phyloP scores from a whole-genome alignment of 805 yeast species.

The Lachancea thermotolerans region DNA sequence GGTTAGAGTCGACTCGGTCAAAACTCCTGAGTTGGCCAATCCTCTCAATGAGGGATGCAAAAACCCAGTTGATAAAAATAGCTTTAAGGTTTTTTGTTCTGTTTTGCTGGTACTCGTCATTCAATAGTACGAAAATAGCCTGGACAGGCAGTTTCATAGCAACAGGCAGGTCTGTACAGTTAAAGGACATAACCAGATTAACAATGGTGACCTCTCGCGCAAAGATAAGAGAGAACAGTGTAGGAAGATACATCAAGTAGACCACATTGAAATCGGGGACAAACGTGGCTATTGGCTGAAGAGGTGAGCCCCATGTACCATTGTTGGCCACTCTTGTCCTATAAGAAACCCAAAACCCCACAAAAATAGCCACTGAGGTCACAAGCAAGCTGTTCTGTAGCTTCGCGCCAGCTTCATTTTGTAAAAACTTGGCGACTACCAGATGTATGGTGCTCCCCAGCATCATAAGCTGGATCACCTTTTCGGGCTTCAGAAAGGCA shows the following conservation, averaged over 20 bases:
- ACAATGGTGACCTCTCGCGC: constrained; percentile 20
- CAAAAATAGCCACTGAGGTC: constrained; percentile 18
- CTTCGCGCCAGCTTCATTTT: constrained; percentile 13
- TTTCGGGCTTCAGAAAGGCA: constrained; percentile 17
- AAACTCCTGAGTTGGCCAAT: constrained; percentile 34
- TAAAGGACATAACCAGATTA: constrained; percentile 30
- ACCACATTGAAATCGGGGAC: constrained; percentile 32
- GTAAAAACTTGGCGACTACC: constrained; percentile 13
- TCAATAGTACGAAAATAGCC: constrained; percentile 18
- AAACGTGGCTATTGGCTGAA: background rate
- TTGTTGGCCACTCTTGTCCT: constrained; percentile 3
- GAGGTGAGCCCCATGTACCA: constrained; percentile 1
- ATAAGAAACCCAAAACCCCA: constrained; percentile 16
- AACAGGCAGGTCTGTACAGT: constrained; percentile 22
- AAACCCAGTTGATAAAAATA: constrained; percentile 20
- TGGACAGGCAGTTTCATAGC: constrained; percentile 22
- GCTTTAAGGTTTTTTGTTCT: constrained; percentile 14
- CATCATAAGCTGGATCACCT: constrained; percentile 22
- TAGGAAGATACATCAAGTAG: constrained; percentile 31
- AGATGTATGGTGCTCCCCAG: constrained; percentile 21
- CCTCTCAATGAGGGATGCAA: constrained; percentile 23
- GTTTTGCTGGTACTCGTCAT: constrained; percentile 15
- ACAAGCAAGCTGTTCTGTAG: constrained; percentile 19
- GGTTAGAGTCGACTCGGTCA: constrained; percentile 33
- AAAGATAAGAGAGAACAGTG: constrained; percentile 26